Conservation (phyloP, 768 basidiomycete species). For the Boletus rex-veris region DNA sequence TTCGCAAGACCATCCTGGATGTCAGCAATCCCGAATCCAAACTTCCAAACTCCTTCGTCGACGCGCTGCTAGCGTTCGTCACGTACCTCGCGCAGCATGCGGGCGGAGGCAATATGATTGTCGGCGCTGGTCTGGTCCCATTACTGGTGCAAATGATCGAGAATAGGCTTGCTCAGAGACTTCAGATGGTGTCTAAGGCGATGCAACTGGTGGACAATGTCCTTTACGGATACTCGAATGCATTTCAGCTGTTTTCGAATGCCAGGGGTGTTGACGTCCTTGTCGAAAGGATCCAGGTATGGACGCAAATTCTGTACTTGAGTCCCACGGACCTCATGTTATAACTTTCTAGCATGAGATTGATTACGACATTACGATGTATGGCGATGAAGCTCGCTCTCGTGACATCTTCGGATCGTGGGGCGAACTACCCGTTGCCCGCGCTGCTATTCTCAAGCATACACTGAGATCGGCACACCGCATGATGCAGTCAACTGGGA, state of each 20-base stretch:
- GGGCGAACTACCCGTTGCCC: slow-evolving; percentile 64
- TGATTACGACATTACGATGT: slow-evolving; percentile 59
- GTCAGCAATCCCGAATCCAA: slow-evolving; percentile 63
- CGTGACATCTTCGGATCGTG: slow-evolving; percentile 50
- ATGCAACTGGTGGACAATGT: slow-evolving; percentile 92
- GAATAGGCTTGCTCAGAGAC: slow-evolving; percentile 63
- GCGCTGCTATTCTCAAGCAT: slow-evolving; percentile 83
- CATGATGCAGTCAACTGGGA: slow-evolving; percentile 96
- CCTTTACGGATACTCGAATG: slow-evolving; percentile 83
- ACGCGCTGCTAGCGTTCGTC: slow-evolving; percentile 82
- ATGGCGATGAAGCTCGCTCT: slow-evolving; percentile 41
- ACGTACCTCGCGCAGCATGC: slow-evolving; percentile 84
- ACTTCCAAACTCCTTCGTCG: slow-evolving; percentile 71
- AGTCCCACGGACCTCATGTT: slow-evolving; percentile 9
- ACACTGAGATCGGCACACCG: slow-evolving; percentile 90
- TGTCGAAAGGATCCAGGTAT: slow-evolving; percentile 83
- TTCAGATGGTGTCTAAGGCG: slow-evolving; percentile 80
- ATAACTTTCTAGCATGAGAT: slow-evolving; percentile 54
- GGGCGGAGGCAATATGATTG: slow-evolving; percentile 87
- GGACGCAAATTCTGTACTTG: slow-evolving; percentile 17
- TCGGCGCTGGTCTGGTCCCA: slow-evolving; percentile 89
- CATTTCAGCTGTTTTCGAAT: slow-evolving; percentile 82
- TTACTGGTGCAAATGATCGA: slow-evolving; percentile 87
- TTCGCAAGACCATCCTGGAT: slow-evolving; percentile 77
- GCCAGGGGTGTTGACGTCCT: slow-evolving; percentile 81